Conservation (phyloP, 2,329 filamentous ascomycete species). For the Talaromyces sp. region DNA sequence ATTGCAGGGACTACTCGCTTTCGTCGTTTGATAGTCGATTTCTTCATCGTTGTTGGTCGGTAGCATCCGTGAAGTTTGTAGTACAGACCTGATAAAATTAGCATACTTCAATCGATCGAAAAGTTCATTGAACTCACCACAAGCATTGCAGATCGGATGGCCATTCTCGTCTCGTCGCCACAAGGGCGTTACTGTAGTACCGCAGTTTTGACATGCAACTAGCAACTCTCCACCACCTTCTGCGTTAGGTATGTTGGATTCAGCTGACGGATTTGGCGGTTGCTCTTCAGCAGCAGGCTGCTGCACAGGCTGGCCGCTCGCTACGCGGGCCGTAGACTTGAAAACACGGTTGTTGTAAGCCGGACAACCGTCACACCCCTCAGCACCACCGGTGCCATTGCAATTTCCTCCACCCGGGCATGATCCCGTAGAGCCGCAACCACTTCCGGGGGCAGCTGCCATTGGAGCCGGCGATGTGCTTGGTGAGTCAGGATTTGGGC, state of each 20-base stretch:
- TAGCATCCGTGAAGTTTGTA: constrained; percentile 94
- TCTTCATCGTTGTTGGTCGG: constrained; percentile 97
- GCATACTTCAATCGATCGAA: background rate
- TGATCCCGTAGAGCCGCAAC: constrained; percentile 64
- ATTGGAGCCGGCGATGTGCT: constrained; percentile 36
- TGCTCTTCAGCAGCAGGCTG: constrained; percentile 10
- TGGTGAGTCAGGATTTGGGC: constrained; percentile 25
- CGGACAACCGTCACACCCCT: constrained; percentile 92
- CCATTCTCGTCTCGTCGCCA: constrained; percentile 94
- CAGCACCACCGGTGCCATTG: constrained; percentile 92
- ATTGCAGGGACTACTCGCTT: constrained; percentile 88
- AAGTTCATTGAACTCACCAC: constrained; percentile 63
- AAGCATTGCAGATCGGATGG: constrained; percentile 97
- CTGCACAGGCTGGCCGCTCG: constrained; percentile 28
- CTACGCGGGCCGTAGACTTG: constrained; percentile 65
- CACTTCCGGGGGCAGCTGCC: constrained; percentile 22
- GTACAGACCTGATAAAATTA: constrained; percentile 68
- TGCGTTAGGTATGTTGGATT: constrained; percentile 22
- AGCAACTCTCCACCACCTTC: constrained; percentile 54
- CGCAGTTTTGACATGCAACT: constrained; percentile 95
- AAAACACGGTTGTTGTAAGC: constrained; percentile 96
- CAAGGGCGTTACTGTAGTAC: constrained; percentile 90
- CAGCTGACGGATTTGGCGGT: background rate
- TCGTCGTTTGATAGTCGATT: constrained; percentile 90
- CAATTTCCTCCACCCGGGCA: constrained; percentile 93